A percentile compares a stretch with the other conserved stretches of the same genome.
Evolutionary conservation across 208 protist genomes (phyloP).

Genomic region (Wallacemonas collosoma): DNA sequence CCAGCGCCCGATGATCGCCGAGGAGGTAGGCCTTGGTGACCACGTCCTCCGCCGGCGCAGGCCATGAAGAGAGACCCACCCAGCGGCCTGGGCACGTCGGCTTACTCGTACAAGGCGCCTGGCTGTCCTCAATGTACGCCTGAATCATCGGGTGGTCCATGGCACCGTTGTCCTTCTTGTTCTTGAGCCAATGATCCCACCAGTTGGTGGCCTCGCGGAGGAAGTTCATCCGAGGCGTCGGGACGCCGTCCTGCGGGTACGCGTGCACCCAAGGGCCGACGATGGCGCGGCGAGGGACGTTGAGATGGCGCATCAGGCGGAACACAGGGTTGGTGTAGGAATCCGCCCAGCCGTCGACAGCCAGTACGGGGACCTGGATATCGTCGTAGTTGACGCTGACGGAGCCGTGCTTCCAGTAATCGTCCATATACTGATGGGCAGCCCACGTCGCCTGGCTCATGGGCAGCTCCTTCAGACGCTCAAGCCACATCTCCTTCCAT

Average conservation of each 20-base stretch:
- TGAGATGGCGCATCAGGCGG: conserved; percentile 42
- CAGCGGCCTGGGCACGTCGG: conserved; percentile 45
- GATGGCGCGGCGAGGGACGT: conserved; percentile 53
- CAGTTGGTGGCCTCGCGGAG: conserved; percentile 53
- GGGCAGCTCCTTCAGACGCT: conserved; percentile 50
- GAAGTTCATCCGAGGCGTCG: conserved; percentile 59
- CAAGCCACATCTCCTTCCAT: conserved; percentile 55
- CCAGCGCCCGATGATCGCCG: conserved; percentile 14
- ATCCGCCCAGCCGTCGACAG: conserved; percentile 64
- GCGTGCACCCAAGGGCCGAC: conserved; percentile 66
- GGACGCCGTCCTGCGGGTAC: conserved; percentile 64
- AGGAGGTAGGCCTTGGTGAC: conserved; percentile 24
- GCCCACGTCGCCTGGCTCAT: conserved; percentile 57
- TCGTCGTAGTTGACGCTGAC: conserved; percentile 54
- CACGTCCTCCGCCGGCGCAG: conserved; percentile 28
- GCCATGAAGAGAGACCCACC: conserved; percentile 42
- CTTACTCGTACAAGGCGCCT: conserved; percentile 46
- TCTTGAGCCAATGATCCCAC: conserved; percentile 61
- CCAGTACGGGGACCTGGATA: conserved; percentile 55
- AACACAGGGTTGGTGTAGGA: conserved; percentile 68
- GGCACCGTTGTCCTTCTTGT: conserved; percentile 33
- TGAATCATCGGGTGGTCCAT: conserved; percentile 40
- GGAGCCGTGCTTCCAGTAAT: conserved; percentile 68
- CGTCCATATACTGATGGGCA: conserved; percentile 51
- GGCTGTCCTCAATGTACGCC: conserved; percentile 56